Evolutionary conservation across 2,329 filamentous ascomycete species (phyloP), one percentile per base, ranked within the genome.

Genomic region (Cytospora piceae): DNA sequence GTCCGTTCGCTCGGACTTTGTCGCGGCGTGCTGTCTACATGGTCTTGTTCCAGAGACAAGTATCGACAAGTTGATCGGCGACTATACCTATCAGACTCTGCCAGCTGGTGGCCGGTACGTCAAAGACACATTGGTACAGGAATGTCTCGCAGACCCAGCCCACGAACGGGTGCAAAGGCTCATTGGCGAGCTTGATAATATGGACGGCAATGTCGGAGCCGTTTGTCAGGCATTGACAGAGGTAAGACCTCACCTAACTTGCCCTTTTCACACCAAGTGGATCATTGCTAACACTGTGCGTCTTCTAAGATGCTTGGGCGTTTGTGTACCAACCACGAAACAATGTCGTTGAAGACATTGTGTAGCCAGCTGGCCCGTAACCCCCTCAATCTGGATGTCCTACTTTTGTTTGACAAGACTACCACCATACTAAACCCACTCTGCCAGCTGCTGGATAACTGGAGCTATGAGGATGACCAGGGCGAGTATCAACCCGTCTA

Each of bases 201-300:
- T 95, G 84, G 92, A 96, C 72, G 94, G 94, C 1, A 97, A 97
- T 75, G 92, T 92, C 2, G 93, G 92, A 2, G 92, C 93, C 2
- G 92, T 96, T 22, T 91, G 90, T 59, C 88, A 90, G 67, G 94
- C 93, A 3, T 81, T 94, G 54, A 86, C 88, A 49, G 90, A 92
- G 80, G 89, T 90, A 75, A 71, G 81, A 74, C 31, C 31, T 15
- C 7, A 11, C 14, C 5, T 46, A 42, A 34, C 2, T 11, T 14
- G 20, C 3, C 37, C 69, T 66, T 59, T 4, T 22, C 42, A 49
- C n/a, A 7, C 46, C n/a, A 5, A 49, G 11, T 4, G 4, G 9
- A 65, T 66, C 5, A 37, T 34, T 12, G 42, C 64, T 66, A 24
- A 57, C 22, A 24, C 15, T 11, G 2, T 24, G 15, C 6, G n/a